phyloP scores from a whole-genome alignment of 2,329 filamentous ascomycete genomes.

The Trichoderma semiorbis region DNA sequence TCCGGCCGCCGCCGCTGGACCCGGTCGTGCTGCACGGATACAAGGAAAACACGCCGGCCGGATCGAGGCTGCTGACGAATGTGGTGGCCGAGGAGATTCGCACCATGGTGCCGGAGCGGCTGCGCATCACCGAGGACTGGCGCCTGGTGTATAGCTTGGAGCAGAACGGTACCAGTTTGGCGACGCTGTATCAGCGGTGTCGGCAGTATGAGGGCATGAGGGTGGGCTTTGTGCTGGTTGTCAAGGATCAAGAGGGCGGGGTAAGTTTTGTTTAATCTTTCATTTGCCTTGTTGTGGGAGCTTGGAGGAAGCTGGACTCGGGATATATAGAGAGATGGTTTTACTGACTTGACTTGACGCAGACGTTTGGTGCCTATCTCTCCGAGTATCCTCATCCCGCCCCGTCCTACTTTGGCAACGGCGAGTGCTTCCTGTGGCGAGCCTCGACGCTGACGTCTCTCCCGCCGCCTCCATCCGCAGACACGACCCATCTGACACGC shows the following conservation, averaged over 20 bases:
- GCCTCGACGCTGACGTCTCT: slow-evolving; percentile 56
- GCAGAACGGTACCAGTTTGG: slow-evolving; percentile 82
- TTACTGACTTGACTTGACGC: not conserved
- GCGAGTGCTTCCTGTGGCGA: slow-evolving; percentile 79
- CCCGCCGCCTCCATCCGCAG: slow-evolving; percentile 49
- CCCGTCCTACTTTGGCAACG: slow-evolving; percentile 88
- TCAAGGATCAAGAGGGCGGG: slow-evolving; percentile 71
- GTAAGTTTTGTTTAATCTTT: slow-evolving; percentile 46
- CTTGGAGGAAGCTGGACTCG: not conserved
- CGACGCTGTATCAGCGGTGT: slow-evolving; percentile 80
- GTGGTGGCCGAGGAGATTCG: slow-evolving; percentile 89
- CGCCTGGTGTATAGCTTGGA: slow-evolving; percentile 83
- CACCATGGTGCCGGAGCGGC: slow-evolving; percentile 76
- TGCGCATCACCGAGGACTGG: slow-evolving; percentile 89
- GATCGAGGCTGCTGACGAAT: slow-evolving; percentile 64
- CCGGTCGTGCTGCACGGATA: slow-evolving; percentile 70
- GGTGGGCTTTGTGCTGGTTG: slow-evolving; percentile 85
- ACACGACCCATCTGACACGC: slow-evolving; percentile 47
- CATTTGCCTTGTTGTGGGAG: not conserved
- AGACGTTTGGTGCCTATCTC: slow-evolving; percentile 90
- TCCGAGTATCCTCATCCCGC: slow-evolving; percentile 81
- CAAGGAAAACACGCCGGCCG: slow-evolving; percentile 53
- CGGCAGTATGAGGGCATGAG: slow-evolving; percentile 63
- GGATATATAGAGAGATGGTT: not conserved
- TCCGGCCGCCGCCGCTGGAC: slow-evolving; percentile 84